phyloP scores from a whole-genome alignment of 768 basidiomycete genomes.

The Psilocybe cyanescens region DNA sequence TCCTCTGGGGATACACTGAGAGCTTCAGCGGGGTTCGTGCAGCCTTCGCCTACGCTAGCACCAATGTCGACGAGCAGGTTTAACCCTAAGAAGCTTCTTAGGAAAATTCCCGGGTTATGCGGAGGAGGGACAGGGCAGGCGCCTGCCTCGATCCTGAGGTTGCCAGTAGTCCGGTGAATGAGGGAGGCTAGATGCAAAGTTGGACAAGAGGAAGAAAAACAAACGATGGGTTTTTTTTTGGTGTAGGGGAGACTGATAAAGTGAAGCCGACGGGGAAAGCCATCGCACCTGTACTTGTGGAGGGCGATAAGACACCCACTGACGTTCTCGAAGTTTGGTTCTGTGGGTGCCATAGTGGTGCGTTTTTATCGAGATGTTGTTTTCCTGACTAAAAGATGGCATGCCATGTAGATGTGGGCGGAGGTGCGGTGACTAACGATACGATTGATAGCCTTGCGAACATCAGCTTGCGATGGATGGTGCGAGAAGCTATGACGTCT shows the following conservation, averaged over 20 bases:
- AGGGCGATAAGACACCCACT: conserved; percentile 15
- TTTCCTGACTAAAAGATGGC: neutral
- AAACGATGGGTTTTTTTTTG: conserved; percentile 20
- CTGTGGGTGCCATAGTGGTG: conserved; percentile 71
- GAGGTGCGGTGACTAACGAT: conserved; percentile 55
- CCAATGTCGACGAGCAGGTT: conserved; percentile 16
- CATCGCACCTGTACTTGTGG: conserved; percentile 13
- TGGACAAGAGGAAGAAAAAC: conserved; percentile 7
- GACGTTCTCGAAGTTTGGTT: conserved; percentile 86
- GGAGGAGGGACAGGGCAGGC: conserved; percentile 7
- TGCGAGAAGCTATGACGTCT: conserved; percentile 62
- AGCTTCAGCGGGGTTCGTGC: conserved; percentile 18
- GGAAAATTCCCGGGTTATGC: conserved; percentile 25
- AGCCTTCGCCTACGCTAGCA: conserved; percentile 5
- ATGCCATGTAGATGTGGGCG: conserved; percentile 62
- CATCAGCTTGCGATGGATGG: conserved; percentile 79
- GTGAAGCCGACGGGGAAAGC: conserved; percentile 19
- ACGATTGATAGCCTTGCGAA: conserved; percentile 51
- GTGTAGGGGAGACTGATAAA: conserved; percentile 4
- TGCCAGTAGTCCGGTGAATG: conserved; percentile 7
- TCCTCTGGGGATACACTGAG: conserved; percentile 16
- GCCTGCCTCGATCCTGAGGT: conserved; percentile 30
- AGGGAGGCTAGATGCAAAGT: neutral
- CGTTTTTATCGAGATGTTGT: conserved; percentile 22
- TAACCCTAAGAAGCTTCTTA: conserved; percentile 26